Evolutionary conservation across 169 alveolate genomes (phyloP).

Genomic region (Plasmodium cynomolgi): DNA sequence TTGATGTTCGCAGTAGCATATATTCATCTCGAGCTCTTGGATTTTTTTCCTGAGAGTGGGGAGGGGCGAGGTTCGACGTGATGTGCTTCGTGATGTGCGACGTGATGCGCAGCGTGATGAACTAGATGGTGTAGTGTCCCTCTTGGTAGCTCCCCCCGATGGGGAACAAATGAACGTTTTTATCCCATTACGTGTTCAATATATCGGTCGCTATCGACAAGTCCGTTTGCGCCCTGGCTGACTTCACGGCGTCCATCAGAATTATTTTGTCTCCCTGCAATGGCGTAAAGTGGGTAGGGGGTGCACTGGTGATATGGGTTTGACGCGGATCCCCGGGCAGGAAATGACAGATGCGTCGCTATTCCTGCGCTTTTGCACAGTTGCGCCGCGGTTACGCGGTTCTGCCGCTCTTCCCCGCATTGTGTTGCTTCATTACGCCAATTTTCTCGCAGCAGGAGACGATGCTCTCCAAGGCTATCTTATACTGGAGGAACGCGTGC

Average conservation of each 20-base stretch:
- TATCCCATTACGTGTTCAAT: constrained; percentile 32
- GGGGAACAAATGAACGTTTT: neutral
- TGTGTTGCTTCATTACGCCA: constrained; percentile 23
- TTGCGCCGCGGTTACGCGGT: neutral
- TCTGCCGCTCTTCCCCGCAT: neutral
- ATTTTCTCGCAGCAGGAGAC: constrained; percentile 71
- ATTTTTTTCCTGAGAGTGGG: constrained; percentile 33
- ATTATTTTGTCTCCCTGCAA: constrained; percentile 61
- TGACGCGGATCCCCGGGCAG: neutral
- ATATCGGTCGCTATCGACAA: constrained; percentile 67
- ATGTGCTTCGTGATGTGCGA: neutral
- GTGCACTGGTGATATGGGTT: neutral
- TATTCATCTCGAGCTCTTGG: constrained; percentile 50
- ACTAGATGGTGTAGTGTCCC: neutral
- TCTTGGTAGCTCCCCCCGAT: neutral
- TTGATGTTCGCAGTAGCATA: constrained; percentile 62
- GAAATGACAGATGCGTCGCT: no score
- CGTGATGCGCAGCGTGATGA: neutral
- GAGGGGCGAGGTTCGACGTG: neutral
- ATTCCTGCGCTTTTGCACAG: neutral
- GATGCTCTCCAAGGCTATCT: constrained; percentile 59
- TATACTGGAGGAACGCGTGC: constrained; percentile 50
- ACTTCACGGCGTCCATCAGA: constrained; percentile 57
- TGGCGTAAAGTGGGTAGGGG: neutral
- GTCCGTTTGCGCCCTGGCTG: constrained; percentile 54